Base-by-base conservation (phyloP, 2,329 filamentous ascomycete genomes). In the Exserohilum turcica region DNA sequence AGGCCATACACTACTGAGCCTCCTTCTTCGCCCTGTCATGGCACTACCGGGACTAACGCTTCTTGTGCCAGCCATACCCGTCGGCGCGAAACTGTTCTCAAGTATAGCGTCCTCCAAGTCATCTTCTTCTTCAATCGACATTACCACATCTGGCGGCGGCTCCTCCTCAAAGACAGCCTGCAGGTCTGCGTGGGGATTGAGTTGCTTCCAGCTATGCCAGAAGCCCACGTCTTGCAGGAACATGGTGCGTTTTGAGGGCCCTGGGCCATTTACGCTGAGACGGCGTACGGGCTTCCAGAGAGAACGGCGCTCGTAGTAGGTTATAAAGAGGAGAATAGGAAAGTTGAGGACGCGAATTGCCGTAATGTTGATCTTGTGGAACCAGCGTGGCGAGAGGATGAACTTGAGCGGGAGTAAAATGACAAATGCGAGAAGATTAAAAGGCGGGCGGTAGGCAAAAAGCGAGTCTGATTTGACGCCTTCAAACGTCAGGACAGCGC, bases 321-420 rank as follows among this genome's bases (percentile, higher is more conserved):
- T 85, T 55, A 95, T 89, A 54, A 88, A 64, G 3, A 93, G 80
- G 1, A 95, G 79, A 5, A 92, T 78, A 0, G 91, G 91, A 2
- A 89, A 80, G 72, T 94, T 94, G 65, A 92, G 81, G 7, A 86
- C 76, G 32, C 90, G 86, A 18, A 94, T 87, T 8, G 84, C 84
- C 52, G 86, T 84, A 52, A 95, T 90, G 69, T 95, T 92, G 66
- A 93, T 89, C 75, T 93, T 94, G 78, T 95, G 91, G 70, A 94
- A 94, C 90, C 90, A 93, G 38, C 91, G 86, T 0, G 89, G 85
- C n/a, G 85, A 86, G 31, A 91, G 79, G n/a, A 90, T 64, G 64
- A 90, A 90, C 64, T 91, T 92, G 56, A 94, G 81, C 0, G 91
- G 91, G 2, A 93, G 80, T 13, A 94, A 80, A 24, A 92, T 70